Evolutionary conservation across 2,329 filamentous ascomycete species (phyloP), one percentile per base, ranked within the genome.

Genomic region (Hawksworthiomyces lignivorus): DNA sequence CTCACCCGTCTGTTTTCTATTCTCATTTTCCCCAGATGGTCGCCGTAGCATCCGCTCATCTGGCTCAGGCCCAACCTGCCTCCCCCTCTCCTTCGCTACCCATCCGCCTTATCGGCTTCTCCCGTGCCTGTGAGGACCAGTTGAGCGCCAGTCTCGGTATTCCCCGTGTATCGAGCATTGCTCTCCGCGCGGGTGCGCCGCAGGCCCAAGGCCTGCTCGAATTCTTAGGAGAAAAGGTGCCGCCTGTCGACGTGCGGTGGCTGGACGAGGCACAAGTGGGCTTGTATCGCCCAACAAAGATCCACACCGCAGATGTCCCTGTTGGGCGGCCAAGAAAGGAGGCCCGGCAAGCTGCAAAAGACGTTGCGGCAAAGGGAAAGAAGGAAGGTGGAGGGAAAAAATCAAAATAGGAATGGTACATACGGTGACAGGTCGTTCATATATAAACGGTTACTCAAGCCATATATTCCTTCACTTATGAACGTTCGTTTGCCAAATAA

Each of bases 91-190:
- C 43, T 19, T 20, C 44, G 9, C 5, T 17, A 2, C 60, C 67
- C 4, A 75, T 72, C 9, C 70, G 73, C 18, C 67, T 87, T 3
- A 68, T 87, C 3, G 73, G 77, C 1, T 70, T 87, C 35, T 79
- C 80, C 0, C 76, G 72, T 39, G 62, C 71, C 1, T 75, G 71
- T 37, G 80, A 81, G 34, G 63, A 73, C 14, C 69, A 70, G 11
- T 60, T 87, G 14, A 73, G 73, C 36, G 58, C 62, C 22, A 68
- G 68, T 17, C 63, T 87, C 4, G 74, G 74, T 2, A 67, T 86
- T 9, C 76, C 79, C 1, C 70, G 80, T 26, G 78, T 79, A 1
- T 83, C 80, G 2, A 77, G 79, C 18, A 62, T 87, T 24, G 83
- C 73, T 1, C 56, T 87, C 7, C 58, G 67, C 17, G 63, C 65